A percentile compares a stretch with the other conserved stretches of the same genome.
Evolutionary conservation across 108 stramenopile species (phyloP).

Genomic region (Skeletonema grethae): DNA sequence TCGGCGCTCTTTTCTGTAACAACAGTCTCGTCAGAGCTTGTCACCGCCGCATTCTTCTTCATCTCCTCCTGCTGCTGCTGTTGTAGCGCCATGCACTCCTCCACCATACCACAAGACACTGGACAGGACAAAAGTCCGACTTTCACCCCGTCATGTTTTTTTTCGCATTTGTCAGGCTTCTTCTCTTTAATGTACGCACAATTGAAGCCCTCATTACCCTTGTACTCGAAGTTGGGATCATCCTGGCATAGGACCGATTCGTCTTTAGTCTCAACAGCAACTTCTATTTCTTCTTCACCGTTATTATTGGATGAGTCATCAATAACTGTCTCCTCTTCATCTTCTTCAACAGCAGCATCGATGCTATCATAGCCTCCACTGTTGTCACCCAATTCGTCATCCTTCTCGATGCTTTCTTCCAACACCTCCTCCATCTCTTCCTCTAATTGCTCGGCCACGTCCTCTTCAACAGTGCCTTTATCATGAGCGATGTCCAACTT

Average conservation of each 20-base stretch:
- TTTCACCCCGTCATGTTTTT: slow-evolving; percentile 18
- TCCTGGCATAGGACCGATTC: slow-evolving; percentile 7
- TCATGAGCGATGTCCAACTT: not conserved
- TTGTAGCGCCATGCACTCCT: slow-evolving; percentile 17
- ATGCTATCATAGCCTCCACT: not conserved
- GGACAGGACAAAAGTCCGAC: slow-evolving; percentile 30
- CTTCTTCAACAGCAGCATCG: not conserved
- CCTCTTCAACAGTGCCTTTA: slow-evolving; percentile 4
- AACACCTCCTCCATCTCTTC: slow-evolving; percentile 12
- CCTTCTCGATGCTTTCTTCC: slow-evolving; percentile 1
- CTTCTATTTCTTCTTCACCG: not conserved
- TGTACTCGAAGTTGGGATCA: slow-evolving; percentile 31
- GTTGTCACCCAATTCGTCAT: not conserved
- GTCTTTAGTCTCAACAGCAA: not conserved
- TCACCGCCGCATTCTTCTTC: not conserved
- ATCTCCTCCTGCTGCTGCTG: not conserved
- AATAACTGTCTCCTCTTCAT: not conserved
- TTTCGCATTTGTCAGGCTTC: slow-evolving; percentile 36
- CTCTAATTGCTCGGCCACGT: slow-evolving; percentile 3
- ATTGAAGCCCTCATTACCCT: slow-evolving; percentile 18
- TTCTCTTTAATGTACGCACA: slow-evolving; percentile 33
- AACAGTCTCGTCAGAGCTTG: not conserved
- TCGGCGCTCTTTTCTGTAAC: not conserved
- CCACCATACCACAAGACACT: slow-evolving; percentile 25
- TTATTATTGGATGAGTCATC: not conserved